Evolutionary conservation across 192 early-diverging fungal species (phyloP).

Genomic region (Coemansia sp.): DNA sequence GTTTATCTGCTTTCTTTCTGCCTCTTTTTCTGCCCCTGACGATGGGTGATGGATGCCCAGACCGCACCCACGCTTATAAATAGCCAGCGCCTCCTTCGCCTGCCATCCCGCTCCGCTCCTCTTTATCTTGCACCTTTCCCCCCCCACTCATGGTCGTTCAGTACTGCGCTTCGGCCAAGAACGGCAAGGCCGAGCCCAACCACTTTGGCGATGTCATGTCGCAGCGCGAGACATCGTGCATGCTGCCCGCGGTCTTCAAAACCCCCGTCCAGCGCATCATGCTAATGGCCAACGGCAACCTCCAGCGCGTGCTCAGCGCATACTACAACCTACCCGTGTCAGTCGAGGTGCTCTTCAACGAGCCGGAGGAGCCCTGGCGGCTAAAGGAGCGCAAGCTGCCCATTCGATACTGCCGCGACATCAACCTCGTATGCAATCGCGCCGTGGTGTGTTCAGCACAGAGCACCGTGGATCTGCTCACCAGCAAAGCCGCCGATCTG

Average conservation of each 20-base stretch:
- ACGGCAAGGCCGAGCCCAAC: constrained; percentile 42
- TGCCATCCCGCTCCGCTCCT: not conserved
- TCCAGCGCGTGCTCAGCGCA: constrained; percentile 54
- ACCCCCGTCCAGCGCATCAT: constrained; percentile 54
- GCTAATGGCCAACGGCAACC: constrained; percentile 54
- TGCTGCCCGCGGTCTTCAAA: constrained; percentile 47
- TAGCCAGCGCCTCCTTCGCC: not conserved
- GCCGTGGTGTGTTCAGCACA: constrained; percentile 44
- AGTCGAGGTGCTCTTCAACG: constrained; percentile 45
- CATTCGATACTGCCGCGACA: constrained; percentile 40
- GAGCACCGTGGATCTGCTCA: constrained; percentile 46
- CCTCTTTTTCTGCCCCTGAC: not conserved
- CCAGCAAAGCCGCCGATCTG: constrained; percentile 40
- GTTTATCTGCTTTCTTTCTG: not conserved
- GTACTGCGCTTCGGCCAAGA: constrained; percentile 21
- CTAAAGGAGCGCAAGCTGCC: constrained; percentile 20
- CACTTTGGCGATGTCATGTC: constrained; percentile 56
- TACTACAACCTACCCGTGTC: constrained; percentile 56
- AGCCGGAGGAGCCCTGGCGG: constrained; percentile 17
- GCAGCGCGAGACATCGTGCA: constrained; percentile 52
- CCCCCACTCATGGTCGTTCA: constrained; percentile 47
- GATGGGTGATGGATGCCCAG: not conserved
- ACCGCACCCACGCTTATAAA: not conserved
- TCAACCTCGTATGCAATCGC: constrained; percentile 52
- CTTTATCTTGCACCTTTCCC: not conserved